Evolutionary conservation across 768 basidiomycete species (phyloP), one percentile per base, ranked within the genome.

Genomic region (Boletus rubropictus): DNA sequence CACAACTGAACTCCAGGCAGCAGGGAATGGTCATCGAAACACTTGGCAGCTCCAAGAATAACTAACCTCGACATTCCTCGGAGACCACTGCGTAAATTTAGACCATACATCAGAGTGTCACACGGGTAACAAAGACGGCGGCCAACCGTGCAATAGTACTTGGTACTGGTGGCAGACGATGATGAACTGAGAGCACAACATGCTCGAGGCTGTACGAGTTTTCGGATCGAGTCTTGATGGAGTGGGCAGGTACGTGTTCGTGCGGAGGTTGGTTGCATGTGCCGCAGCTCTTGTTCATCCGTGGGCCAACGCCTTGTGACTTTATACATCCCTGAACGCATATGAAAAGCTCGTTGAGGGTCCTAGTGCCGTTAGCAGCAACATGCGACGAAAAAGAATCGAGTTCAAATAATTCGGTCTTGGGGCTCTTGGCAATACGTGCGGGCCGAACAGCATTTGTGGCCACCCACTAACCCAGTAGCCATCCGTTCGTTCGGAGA

Each of bases 301-400:
- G 17, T 10, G 25, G 25, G 5, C 11, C 11, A 10, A 25, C 5
- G 18, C 18, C 28, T 15, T 25, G 35, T 25, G 43, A 39, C 21
- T 8, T 39, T 29, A 6, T 33, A 12, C 15, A 20, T 15, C 24
- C 25, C 25, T 27, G n/a, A 29, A 27, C 2, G 14, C 21, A 17
- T 18, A 32, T 53, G 31, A 25, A 28, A 9, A 11, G 15, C 12
- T 4, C 5, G 10, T 15, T n/a, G 15, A 5, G 11, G 17, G 43
- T 39, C 41, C 24, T 39, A 20, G 24, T 48, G 18, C 7, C 12
- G 25, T 18, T 29, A 18, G 8, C 28, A 9, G 32, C n/a, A 24
- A 44, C 53, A 41, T 52, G 49, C 51, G 10, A 63, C 64, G 44
- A 57, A 63, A 67, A 65, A 24, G 39, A 11, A 61, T 54, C 65